These are phyloP conservation scores for Atractiella rhizophila DNA, from an alignment of 768 basidiomycete species.

Conservation along the genomic window DNA sequence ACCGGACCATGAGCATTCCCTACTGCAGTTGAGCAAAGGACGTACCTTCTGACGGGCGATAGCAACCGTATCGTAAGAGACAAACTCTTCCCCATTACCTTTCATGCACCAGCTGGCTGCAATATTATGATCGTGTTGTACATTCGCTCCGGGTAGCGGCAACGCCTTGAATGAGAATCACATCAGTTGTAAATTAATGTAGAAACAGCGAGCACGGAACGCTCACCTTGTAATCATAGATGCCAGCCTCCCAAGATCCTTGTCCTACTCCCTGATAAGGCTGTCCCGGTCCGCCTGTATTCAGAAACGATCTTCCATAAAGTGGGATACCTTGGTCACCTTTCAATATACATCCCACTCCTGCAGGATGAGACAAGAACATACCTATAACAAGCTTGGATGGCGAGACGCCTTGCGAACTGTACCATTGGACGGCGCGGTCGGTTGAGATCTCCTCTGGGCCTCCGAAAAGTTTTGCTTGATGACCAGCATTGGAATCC, in stretches of 20 bases:
- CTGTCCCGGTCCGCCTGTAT: constrained; percentile 54
- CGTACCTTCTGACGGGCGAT: constrained; percentile 48
- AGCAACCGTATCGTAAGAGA: constrained; percentile 52
- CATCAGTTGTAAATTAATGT: background rate
- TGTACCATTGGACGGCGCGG: constrained; percentile 39
- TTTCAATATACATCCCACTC: too few relatives aligned
- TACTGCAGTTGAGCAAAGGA: constrained; percentile 10
- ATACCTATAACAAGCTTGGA: constrained; percentile 54
- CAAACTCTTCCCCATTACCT: constrained; percentile 43
- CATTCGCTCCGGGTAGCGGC: constrained; percentile 44
- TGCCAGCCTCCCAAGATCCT: constrained; percentile 57
- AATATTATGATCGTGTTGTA: constrained; percentile 38
- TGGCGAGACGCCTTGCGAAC: constrained; percentile 39
- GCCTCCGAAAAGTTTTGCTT: constrained; percentile 56
- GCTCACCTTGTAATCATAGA: constrained; percentile 70
- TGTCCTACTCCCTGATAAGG: constrained; percentile 58
- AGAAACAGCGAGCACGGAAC: background rate
- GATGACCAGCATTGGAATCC: constrained; percentile 31
- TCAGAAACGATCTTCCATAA: constrained; percentile 74
- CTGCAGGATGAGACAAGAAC: too few relatives aligned
- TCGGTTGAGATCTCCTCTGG: constrained; percentile 32
- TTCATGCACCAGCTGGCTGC: constrained; percentile 70
- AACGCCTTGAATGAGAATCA: background rate
- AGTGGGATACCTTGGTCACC: too few relatives aligned
- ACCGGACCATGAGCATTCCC: constrained; percentile 16